Evolutionary conservation across 192 early-diverging fungal genomes (phyloP), one percentile per base, ranked within the genome.

Genomic region (Tieghemiomyces parasiticus): DNA sequence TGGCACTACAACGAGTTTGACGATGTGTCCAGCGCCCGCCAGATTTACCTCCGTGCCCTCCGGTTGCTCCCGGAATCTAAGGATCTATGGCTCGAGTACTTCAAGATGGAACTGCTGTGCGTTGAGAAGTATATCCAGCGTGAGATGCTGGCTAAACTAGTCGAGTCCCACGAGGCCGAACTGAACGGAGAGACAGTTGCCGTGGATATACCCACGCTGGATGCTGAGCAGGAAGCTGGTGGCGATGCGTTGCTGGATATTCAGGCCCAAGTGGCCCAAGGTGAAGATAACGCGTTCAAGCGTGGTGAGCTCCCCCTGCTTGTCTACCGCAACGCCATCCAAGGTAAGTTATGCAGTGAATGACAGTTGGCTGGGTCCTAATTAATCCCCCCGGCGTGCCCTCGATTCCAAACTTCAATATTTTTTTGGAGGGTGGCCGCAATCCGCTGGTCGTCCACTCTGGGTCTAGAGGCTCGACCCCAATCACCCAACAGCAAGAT

Each of bases 11-110:
- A 91, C 58, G 66, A 78, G 24, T 92, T 94, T 66, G 74, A 67
- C 1, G 90, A 94, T 66, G 86, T 90, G 63, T 71, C 68, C 2
- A 79, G 84, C 13, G 92, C 93, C 0, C 80, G 93, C 60, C 66
- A 68, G 26, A 69, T 99, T 42, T 63, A 97, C 62, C 91, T 93
- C 67, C 78, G 93, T 3, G 91, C 80, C 0, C 63, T 99, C 49
- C 81, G 93, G 25, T 67, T 96, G 26, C 95, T 92, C 51, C 74
- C 84, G 1, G 75, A 83, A 29, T 65, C 73, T 60, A 68, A 75
- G 60, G 70, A 68, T 59, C 74, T 99, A 35, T 99, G 92, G 92
- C 74, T 81, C 31, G 92, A 95, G 71, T 99, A 95, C 68, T 93
- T 95, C 62, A 81, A 85, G 35, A 78, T 99, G 33, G 95, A 99